Percentiles rank a stretch among this genome's conserved stretches.
phyloP scores from a whole-genome alignment of 257 asterid genomes.

The Petrea volubilis region DNA sequence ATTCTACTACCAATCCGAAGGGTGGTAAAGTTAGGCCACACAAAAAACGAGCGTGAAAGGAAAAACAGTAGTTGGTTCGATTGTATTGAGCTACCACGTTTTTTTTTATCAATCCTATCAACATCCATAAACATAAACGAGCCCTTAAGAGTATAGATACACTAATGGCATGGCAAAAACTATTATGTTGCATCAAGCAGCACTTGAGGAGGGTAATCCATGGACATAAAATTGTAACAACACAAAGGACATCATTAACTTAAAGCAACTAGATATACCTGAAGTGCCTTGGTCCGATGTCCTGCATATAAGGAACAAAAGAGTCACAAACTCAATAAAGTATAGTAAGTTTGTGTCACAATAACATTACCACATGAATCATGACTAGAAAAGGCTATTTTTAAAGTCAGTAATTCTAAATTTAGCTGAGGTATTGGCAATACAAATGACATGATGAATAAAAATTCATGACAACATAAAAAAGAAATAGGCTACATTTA shows the following conservation, averaged over 20 bases:
- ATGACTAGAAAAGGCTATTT: constrained; percentile 2
- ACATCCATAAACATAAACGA: not conserved
- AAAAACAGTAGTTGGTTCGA: no score
- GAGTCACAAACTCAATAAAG: constrained; percentile 25
- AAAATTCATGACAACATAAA: not conserved
- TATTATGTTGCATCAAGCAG: not conserved
- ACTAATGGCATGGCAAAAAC: not conserved
- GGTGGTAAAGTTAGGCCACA: no score
- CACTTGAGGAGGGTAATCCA: not conserved
- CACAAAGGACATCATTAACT: not conserved
- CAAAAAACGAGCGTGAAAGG: no score
- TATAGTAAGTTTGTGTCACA: not conserved
- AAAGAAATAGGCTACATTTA: not conserved
- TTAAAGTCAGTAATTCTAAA: not conserved
- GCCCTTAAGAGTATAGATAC: not conserved
- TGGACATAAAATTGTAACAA: not conserved
- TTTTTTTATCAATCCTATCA: not conserved
- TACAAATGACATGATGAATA: not conserved
- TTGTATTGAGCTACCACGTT: not conserved
- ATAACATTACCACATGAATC: not conserved
- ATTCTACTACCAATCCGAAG: no score
- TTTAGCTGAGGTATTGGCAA: not conserved
- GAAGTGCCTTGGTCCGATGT: constrained; percentile 66
- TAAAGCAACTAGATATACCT: constrained; percentile 45
- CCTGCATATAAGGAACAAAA: constrained; percentile 49